Base-by-base conservation (phyloP, 1,284 basidiomycete species). In the Leucoagaricus sp. region DNA sequence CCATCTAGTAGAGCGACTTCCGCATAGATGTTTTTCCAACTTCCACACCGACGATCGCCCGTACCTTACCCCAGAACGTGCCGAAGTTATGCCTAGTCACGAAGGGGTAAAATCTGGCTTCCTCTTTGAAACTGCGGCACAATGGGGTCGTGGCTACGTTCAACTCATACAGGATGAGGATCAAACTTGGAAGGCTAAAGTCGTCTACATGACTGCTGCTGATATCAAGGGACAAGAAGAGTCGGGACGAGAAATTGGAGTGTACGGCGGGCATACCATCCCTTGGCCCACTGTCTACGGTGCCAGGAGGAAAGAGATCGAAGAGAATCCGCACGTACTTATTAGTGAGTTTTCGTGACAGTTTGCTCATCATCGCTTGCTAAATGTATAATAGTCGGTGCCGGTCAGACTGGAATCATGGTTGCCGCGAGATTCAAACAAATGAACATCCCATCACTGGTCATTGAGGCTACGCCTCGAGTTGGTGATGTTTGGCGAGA, bases 401-500 rank as follows among this genome's bases (percentile, higher is more conserved):
- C 69, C 4, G 82, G 82, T 1, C 84, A 85, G 62, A 78, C 74
- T 10, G 84, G 82, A 0, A 68, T 86, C 12, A 75, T 75, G 25
- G 61, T 79, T 8, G 82, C 80, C 12, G 81, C 83, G n/a, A 72
- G 81, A 13, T 78, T 85, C 57, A 75, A 75, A 44, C 74, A 80
- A 53, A 77, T 84, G 69, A 72, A 77, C 19, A 74, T 85, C 5
- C 69, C 72, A 2, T 65, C 77, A 0, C 65, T 86, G 12, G 67
- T 84, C 4, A 68, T 86, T 29, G 84, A 86, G 60, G 68, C 66
- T 29, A 70, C 75, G 44, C 61, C 69, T 26, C 68, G 77, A 2
- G 68, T 85, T 3, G 84, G 84, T 8, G 82, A 84, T 64, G 75
- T 75, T 59, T 85, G 83, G 84, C 67, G 81, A 29, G 71, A 73